These are phyloP conservation scores for Rhizoclosmatium globosum DNA, from an alignment of 192 early-diverging fungal genomes.

Conservation along the genomic window DNA sequence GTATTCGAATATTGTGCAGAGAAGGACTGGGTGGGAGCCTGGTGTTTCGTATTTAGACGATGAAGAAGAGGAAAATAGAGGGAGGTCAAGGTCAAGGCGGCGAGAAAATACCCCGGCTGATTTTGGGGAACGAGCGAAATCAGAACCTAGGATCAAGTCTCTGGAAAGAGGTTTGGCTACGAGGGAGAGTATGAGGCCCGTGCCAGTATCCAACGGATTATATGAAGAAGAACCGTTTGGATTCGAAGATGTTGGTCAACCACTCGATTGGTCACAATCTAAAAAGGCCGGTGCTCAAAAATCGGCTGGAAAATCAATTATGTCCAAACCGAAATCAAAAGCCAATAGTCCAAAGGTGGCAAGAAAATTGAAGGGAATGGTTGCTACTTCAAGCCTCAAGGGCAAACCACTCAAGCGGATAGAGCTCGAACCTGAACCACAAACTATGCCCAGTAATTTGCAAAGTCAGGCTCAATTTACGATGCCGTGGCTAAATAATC, in stretches of 20 bases:
- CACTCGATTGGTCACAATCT: no score
- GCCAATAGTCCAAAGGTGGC: neutral
- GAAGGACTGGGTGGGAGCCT: slow-evolving; percentile 18
- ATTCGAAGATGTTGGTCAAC: neutral
- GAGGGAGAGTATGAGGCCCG: neutral
- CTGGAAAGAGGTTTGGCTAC: neutral
- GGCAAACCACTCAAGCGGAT: slow-evolving; percentile 19
- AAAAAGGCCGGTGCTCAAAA: neutral
- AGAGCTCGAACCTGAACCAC: slow-evolving; percentile 1
- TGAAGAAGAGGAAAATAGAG: neutral
- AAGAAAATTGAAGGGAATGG: neutral
- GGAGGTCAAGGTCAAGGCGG: neutral
- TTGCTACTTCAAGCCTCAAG: neutral
- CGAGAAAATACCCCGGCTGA: slow-evolving; percentile 2
- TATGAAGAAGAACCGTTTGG: neutral
- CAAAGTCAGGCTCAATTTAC: neutral
- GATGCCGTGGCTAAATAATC: neutral
- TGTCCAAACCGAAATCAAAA: neutral
- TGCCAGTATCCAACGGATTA: neutral
- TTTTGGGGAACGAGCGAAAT: neutral
- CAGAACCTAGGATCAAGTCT: slow-evolving; percentile 1
- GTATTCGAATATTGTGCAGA: slow-evolving; percentile 23
- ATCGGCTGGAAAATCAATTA: neutral
- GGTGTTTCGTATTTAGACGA: neutral
- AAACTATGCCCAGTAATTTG: neutral